Evolutionary conservation across 768 basidiomycete genomes (phyloP).

Genomic region (Lactarius evosmus): DNA sequence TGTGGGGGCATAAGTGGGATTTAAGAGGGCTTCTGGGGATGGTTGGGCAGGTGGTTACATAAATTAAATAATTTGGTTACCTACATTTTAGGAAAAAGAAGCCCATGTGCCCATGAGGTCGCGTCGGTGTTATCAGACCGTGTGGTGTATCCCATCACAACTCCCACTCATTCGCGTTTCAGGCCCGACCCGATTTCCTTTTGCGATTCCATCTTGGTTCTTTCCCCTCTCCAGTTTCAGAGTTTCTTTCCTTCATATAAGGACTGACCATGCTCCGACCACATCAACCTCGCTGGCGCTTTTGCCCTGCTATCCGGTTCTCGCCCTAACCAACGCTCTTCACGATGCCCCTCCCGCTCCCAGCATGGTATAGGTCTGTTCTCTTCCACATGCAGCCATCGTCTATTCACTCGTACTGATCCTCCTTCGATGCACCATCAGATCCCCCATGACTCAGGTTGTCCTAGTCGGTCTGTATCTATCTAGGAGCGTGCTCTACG

Average conservation of each 20-base stretch:
- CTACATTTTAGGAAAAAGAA: not conserved
- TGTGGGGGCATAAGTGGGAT: not conserved
- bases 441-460: slow-evolving; percentile 26
- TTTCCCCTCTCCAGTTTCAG: not conserved
- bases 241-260: not conserved
- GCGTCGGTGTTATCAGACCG: slow-evolving; percentile 3
- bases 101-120: slow-evolving; percentile 1
- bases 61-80: not conserved
- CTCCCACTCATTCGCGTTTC: slow-evolving; percentile 3
- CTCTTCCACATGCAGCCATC: not conserved
- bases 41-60: not conserved
- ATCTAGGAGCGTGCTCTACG: not conserved
- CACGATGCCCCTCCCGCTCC: slow-evolving; percentile 14
- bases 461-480: slow-evolving; percentile 23
- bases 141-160: not conserved
- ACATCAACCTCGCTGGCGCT: not conserved
- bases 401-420: not conserved
- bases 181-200: not conserved
- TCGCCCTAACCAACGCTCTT: too few relatives aligned
- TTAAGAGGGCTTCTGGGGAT: not conserved
- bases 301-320: not conserved
- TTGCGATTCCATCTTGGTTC: not conserved
- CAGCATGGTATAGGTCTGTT: slow-evolving; percentile 26
- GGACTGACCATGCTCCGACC: not conserved
- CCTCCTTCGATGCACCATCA: not conserved